Base-by-base conservation (phyloP, 306 rosid genomes). In the Herpetospermum pedunculosum region DNA sequence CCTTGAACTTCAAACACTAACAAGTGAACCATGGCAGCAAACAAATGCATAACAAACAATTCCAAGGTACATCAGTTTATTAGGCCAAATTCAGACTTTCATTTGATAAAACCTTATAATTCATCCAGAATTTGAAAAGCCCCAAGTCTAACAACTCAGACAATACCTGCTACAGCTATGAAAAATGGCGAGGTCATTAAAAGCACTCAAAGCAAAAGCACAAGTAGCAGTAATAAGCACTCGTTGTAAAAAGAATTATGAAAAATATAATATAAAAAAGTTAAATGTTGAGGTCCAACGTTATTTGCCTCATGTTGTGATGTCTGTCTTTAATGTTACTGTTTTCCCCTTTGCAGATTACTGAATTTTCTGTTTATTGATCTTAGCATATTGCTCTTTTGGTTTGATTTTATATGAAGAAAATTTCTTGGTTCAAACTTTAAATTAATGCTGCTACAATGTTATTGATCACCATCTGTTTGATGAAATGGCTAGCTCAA, bases 191-290 rank as follows among this genome's bases (percentile, higher is more conserved):
- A 95, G 96, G 82, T 95, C 99, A 69, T 91, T 81, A 57, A 91
- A 84, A 72, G 96, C 98, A 79, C 98, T 94, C 73, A 94, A 81
- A 65, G 92, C 92, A 59, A 94, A 90, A 1, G 96, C 98, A 14
- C 98, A 94, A 6, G 98, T 85, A 6, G 84, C 53, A 47, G 94
- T 84, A 82, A 89, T 84, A 80, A 89, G 79, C 73, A 84, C 49
- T n/a, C n/a, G n/a, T n/a, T n/a, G n/a, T n/a, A n/a, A n/a, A n/a
- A n/a, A n/a, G n/a, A n/a, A n/a, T n/a, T n/a, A n/a, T n/a, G n/a
- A n/a, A n/a, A n/a, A n/a, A n/a, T n/a, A n/a, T n/a, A n/a, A n/a
- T n/a, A n/a, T n/a, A n/a, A n/a, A n/a, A n/a, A n/a, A n/a, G n/a
- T n/a, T n/a, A n/a, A n/a, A n/a, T n/a, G n/a, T n/a, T n/a, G n/a